phyloP scores from a whole-genome alignment of 176 grass and related monocot species.

The Carex myosuroides region DNA sequence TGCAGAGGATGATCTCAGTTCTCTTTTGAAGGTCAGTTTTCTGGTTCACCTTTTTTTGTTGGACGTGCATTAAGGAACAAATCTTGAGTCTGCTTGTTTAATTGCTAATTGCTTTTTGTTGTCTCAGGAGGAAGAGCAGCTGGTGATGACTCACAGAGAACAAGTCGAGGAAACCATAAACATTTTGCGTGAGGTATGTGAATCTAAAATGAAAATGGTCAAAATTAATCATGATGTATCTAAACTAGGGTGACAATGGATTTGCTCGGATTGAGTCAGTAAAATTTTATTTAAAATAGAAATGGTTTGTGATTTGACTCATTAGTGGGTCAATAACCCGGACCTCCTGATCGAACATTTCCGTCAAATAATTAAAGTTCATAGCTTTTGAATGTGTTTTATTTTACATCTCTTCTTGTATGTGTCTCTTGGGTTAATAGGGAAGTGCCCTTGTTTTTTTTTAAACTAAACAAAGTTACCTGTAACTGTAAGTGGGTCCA shows the following conservation, averaged over 20 bases:
- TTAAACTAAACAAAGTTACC: neutral
- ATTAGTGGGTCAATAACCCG: neutral
- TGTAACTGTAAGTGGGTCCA: neutral
- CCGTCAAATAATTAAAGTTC: neutral
- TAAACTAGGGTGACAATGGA: neutral
- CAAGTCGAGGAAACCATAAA: conserved; percentile 42
- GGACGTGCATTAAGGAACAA: neutral
- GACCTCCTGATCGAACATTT: neutral
- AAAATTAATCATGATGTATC: neutral
- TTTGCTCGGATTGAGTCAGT: neutral
- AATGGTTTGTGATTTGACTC: neutral
- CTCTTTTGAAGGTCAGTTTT: conserved; percentile 40
- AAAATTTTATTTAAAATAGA: neutral
- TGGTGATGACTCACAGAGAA: conserved; percentile 39
- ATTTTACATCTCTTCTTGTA: neutral
- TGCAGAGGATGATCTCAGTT: conserved; percentile 37
- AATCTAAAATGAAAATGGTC: neutral
- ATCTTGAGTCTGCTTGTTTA: neutral
- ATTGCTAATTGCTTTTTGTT: neutral
- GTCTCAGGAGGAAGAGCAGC: conserved; percentile 44
- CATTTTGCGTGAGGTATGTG: conserved; percentile 39
- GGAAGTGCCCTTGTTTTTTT: neutral
- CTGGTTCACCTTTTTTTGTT: neutral
- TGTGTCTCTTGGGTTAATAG: neutral
- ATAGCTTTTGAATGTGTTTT: neutral